phyloP scores from a whole-genome alignment of 2,329 filamentous ascomycete species.

The Ophiocordyceps camponoti-floridani region DNA sequence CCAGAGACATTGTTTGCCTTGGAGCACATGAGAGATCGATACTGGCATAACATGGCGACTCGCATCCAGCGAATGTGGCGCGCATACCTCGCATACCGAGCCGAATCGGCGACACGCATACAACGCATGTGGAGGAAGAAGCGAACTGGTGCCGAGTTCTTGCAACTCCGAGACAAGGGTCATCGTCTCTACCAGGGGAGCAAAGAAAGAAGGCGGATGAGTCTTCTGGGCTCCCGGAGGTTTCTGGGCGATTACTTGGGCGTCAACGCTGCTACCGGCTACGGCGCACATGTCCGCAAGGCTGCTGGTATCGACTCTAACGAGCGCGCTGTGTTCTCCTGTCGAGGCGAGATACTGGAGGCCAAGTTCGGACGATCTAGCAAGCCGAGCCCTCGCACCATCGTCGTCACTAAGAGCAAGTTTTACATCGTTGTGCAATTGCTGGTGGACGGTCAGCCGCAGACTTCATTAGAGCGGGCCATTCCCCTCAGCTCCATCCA shows the following conservation, averaged over 20 bases:
- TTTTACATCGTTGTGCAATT: conserved; percentile 81
- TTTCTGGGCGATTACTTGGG: conserved; percentile 94
- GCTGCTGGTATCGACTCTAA: conserved; percentile 52
- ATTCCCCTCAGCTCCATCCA: conserved; percentile 79
- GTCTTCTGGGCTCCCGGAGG: conserved; percentile 74
- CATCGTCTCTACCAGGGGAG: conserved; percentile 65
- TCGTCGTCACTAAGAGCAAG: conserved; percentile 71
- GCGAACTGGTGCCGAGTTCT: conserved; percentile 73
- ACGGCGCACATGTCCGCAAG: conserved; percentile 63
- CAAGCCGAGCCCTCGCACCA: conserved; percentile 71
- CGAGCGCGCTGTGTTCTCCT: conserved; percentile 75
- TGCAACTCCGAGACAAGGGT: conserved; percentile 75
- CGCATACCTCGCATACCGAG: conserved; percentile 82
- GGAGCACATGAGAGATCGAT: conserved; percentile 92
- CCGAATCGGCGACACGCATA: conserved; percentile 83
- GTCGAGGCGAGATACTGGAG: conserved; percentile 74
- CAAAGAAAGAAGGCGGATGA: conserved; percentile 84
- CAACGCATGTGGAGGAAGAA: conserved; percentile 93
- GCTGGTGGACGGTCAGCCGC: conserved; percentile 62
- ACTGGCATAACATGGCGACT: conserved; percentile 99
- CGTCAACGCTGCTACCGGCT: conserved; percentile 61
- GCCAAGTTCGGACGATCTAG: conserved; percentile 94
- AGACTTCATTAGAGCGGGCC: conserved; percentile 65
- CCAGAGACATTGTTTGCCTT: conserved; percentile 92
- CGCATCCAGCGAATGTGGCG: conserved; percentile 95